These are phyloP conservation scores for Colletotrichum siamense DNA, from an alignment of 2,329 filamentous ascomycete genomes.

Conservation along the genomic window DNA sequence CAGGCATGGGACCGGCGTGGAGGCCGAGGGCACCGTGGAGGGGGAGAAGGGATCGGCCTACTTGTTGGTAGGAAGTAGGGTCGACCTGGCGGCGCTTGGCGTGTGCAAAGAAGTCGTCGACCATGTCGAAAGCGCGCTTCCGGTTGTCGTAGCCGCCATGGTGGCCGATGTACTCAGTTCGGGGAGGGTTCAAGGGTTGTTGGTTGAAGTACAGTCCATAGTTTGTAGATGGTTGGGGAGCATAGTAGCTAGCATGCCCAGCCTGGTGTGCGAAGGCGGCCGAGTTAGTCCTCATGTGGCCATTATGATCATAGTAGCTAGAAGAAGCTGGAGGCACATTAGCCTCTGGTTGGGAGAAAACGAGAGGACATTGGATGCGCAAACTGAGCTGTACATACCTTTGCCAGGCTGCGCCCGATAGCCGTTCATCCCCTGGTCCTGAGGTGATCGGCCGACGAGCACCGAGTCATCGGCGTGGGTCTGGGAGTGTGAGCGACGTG, in stretches of 20 bases:
- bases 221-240: slow-evolving; percentile 56
- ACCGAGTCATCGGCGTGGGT: slow-evolving; percentile 97
- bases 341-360: slow-evolving; percentile 42
- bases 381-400: slow-evolving; percentile 46
- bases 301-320: slow-evolving; percentile 69
- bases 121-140: slow-evolving; percentile 84
- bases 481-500: slow-evolving; percentile 38
- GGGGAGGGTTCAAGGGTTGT: slow-evolving; percentile 59
- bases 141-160: slow-evolving; percentile 68
- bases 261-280: slow-evolving; percentile 63
- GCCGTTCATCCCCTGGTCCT: slow-evolving; percentile 57
- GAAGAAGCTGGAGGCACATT: slow-evolving; percentile 54
- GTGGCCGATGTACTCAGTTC: slow-evolving; percentile 69
- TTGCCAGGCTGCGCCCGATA: slow-evolving; percentile 61
- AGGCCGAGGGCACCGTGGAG: slow-evolving; percentile 75
- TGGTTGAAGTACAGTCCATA: slow-evolving; percentile 83
- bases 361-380: slow-evolving; percentile 24
- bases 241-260: slow-evolving; percentile 64
- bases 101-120: slow-evolving; percentile 94
- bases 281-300: slow-evolving; percentile 64
- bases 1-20: slow-evolving; percentile 53
- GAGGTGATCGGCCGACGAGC: slow-evolving; percentile 54
- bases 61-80: slow-evolving; percentile 86
- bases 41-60: slow-evolving; percentile 86
- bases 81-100: slow-evolving; percentile 92